These are phyloP conservation scores for Phyllosticta paracitricarpa DNA, from an alignment of 2,329 filamentous ascomycete species.

Conservation along the genomic window DNA sequence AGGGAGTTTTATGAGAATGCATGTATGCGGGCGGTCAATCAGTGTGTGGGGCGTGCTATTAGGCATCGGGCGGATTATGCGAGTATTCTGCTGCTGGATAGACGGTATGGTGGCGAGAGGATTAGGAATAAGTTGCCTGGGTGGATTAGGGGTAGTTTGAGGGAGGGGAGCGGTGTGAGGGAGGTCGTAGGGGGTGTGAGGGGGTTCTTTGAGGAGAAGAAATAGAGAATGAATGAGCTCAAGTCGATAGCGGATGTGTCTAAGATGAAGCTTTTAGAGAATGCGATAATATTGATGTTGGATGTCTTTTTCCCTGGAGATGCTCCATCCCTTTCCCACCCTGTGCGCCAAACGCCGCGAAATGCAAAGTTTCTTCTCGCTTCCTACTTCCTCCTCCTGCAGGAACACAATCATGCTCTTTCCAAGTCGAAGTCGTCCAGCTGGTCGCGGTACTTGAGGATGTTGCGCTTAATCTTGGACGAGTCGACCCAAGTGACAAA, in stretches of 20 bases:
- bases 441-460: conserved; percentile 89
- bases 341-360: conserved; percentile 1
- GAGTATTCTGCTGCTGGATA: conserved; percentile 75
- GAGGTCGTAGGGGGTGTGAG: conserved; percentile 32
- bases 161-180: conserved; percentile 27
- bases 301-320: neutral
- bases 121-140: conserved; percentile 73
- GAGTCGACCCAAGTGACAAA: conserved; percentile 94
- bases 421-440: conserved; percentile 85
- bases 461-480: conserved; percentile 94
- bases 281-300: neutral
- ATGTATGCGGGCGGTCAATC: conserved; percentile 94
- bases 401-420: neutral
- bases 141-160: conserved; percentile 73
- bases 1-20: conserved; percentile 86
- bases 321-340: neutral
- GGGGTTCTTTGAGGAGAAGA: conserved; percentile 28
- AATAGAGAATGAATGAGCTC: neutral
- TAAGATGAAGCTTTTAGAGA: neutral
- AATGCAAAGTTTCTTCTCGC: neutral
- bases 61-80: conserved; percentile 83
- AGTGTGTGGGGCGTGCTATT: conserved; percentile 89
- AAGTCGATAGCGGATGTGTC: too few relatives aligned
- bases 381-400: neutral
- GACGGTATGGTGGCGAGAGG: conserved; percentile 61